phyloP scores from a whole-genome alignment of 2,329 filamentous ascomycete genomes.

The Thielaviopsis populi region DNA sequence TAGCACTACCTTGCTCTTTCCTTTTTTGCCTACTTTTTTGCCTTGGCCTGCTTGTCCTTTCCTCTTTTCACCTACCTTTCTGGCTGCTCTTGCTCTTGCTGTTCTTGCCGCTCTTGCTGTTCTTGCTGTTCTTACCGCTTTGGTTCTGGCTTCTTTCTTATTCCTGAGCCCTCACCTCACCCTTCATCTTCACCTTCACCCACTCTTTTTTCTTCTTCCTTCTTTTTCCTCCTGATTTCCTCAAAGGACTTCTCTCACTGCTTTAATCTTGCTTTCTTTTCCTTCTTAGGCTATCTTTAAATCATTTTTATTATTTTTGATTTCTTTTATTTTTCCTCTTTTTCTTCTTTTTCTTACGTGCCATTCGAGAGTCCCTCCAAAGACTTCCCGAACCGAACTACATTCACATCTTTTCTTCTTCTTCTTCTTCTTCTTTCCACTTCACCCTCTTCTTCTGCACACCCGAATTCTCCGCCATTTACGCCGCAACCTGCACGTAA shows the following conservation, averaged over 20 bases:
- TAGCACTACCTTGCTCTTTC: neutral
- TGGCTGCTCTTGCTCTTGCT: neutral
- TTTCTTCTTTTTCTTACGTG: neutral
- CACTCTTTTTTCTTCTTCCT: constrained; percentile 1
- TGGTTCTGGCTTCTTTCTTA: neutral
- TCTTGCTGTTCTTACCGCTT: neutral
- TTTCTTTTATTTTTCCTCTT: neutral
- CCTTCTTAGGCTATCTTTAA: constrained; percentile 1
- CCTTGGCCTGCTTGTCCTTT: neutral
- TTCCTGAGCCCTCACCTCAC: no score
- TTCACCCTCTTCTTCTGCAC: neutral
- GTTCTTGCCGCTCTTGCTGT: neutral
- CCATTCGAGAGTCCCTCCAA: neutral
- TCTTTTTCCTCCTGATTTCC: neutral
- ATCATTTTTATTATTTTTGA: neutral
- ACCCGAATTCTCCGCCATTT: neutral
- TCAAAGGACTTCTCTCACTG: neutral
- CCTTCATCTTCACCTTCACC: neutral
- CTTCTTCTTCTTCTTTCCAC: neutral
- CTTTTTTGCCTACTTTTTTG: neutral
- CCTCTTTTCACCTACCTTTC: neutral
- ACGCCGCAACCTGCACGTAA: neutral
- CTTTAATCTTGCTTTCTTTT: constrained; percentile 7
- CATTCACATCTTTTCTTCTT: neutral
- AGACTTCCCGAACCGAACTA: neutral